These are phyloP conservation scores for Trametes pubescens DNA, from an alignment of 1,284 basidiomycete genomes.

Conservation along the genomic window DNA sequence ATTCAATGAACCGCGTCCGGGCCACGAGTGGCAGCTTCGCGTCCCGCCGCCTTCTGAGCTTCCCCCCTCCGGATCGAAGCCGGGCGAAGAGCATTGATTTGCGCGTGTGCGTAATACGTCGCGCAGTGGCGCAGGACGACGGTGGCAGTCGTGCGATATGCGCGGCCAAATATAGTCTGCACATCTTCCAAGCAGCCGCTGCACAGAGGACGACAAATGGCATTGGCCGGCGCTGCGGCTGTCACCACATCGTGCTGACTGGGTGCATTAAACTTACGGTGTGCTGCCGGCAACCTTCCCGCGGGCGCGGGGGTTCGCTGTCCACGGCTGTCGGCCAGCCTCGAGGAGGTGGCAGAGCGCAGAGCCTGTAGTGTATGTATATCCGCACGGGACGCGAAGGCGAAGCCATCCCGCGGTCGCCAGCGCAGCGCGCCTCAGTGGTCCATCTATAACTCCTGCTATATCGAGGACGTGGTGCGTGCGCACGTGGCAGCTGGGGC, in stretches of 20 bases:
- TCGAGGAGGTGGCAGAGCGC: not conserved
- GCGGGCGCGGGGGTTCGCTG: not conserved
- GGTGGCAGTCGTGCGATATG: not conserved
- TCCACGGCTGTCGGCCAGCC: not conserved
- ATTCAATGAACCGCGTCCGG: constrained; percentile 1
- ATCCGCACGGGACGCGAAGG: not conserved
- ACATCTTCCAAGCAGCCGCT: constrained; percentile 1
- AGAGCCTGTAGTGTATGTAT: not conserved
- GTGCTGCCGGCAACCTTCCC: not conserved
- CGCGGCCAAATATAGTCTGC: not conserved
- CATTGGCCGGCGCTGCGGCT: not conserved
- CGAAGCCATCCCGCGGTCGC: not conserved
- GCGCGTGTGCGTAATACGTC: not conserved
- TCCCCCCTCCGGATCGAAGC: constrained; percentile 12
- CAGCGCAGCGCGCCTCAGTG: constrained; percentile 13
- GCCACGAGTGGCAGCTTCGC: not conserved
- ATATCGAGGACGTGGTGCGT: constrained; percentile 23
- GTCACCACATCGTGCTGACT: not conserved
- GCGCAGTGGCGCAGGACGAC: not conserved
- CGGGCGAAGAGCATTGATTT: constrained; percentile 10
- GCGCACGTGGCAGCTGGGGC: constrained; percentile 22
- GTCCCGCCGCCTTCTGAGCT: constrained; percentile 2
- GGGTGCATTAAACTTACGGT: not conserved
- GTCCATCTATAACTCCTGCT: constrained; percentile 25
- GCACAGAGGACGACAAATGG: not conserved